Evolutionary conservation across 225 moss, liverwort and hornwort species (phyloP).

Genomic region (Lunularia cruciata): DNA sequence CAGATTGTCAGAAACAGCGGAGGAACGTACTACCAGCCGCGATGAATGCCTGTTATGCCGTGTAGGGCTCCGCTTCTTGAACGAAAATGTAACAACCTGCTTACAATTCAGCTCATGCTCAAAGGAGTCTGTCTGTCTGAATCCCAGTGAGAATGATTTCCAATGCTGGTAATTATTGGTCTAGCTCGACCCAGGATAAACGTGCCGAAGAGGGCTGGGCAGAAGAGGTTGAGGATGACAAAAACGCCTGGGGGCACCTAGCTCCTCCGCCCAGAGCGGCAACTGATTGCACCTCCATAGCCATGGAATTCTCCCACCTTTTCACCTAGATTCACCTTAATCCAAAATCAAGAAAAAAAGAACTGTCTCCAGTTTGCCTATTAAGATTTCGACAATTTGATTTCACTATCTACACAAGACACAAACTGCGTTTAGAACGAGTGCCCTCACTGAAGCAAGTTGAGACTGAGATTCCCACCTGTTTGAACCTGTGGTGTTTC

Average conservation of each 20-base stretch:
- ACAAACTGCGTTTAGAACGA: no score
- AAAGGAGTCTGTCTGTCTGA: neutral
- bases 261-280: neutral
- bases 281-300: constrained; percentile 1
- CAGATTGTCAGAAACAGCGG: constrained; percentile 92
- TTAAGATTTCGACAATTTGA: no score
- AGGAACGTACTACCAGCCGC: constrained; percentile 21
- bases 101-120: constrained; percentile 5
- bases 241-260: neutral
- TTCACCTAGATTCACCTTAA: no score
- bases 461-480: no score
- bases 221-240: neutral
- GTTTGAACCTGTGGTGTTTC: no score
- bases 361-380: no score
- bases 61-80: neutral
- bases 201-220: neutral
- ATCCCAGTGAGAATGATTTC: neutral
- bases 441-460: no score
- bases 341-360: no score
- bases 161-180: neutral
- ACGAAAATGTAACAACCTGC: constrained; percentile 9
- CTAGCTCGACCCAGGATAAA: neutral
- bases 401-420: no score
- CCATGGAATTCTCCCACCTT: constrained; percentile 1
- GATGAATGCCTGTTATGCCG: neutral